Conservation (phyloP, 1,284 basidiomycete genomes). For the Ganoderma leucocontextum region DNA sequence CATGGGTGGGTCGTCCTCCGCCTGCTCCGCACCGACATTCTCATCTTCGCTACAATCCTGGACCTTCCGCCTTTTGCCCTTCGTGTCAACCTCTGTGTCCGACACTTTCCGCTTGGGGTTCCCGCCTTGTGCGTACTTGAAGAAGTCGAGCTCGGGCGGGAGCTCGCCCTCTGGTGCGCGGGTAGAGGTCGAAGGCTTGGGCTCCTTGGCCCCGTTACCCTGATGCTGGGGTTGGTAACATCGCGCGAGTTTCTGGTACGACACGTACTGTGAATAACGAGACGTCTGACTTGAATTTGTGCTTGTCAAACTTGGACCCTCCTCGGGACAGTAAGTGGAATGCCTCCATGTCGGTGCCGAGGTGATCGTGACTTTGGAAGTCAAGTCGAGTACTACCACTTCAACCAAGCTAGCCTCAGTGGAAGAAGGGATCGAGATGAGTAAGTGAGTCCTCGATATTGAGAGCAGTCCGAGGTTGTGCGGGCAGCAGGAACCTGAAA, state of each 20-base stretch:
- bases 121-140: conserved; percentile 78
- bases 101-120: conserved; percentile 51
- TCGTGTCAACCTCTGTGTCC: conserved; percentile 31
- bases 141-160: conserved; percentile 87
- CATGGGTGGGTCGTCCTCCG: conserved; percentile 42
- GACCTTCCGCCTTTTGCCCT: conserved; percentile 50
- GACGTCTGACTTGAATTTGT: conserved; percentile 65
- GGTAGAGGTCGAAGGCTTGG: conserved; percentile 33
- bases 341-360: conserved; percentile 35
- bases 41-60: conserved; percentile 37
- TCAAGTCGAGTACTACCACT: not conserved
- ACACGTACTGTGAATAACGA: conserved; percentile 72
- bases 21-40: conserved; percentile 39
- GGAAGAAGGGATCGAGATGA: not conserved
- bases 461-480: not conserved
- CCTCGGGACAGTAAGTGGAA: conserved; percentile 43
- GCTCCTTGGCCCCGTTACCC: conserved; percentile 34
- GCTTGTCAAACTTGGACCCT: conserved; percentile 42
- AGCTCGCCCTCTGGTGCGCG: conserved; percentile 55
- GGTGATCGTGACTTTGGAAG: not conserved
- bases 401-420: not conserved
- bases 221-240: conserved; percentile 15
- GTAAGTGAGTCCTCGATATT: not conserved
- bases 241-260: not conserved
- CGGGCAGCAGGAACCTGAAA: not conserved